Evolutionary conservation across 352 stramenopile genomes (phyloP).

Genomic region (Globisporangium alternatum): DNA sequence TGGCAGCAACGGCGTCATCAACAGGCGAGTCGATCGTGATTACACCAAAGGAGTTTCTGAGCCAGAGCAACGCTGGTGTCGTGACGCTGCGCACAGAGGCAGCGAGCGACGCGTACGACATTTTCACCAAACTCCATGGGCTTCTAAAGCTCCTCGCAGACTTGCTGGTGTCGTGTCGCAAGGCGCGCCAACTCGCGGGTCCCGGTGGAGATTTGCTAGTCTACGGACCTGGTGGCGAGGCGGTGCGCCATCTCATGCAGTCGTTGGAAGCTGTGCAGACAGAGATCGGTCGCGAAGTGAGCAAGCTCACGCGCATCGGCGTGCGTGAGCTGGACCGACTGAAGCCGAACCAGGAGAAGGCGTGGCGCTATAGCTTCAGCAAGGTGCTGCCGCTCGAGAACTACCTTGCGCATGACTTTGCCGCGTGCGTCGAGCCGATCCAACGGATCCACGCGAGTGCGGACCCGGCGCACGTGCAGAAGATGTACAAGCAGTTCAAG

Average conservation of each 20-base stretch:
- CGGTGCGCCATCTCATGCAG: slow-evolving; percentile 80
- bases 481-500: slow-evolving; percentile 87
- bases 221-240: slow-evolving; percentile 79
- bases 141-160: slow-evolving; percentile 81
- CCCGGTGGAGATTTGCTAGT: slow-evolving; percentile 80
- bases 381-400: slow-evolving; percentile 81
- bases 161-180: slow-evolving; percentile 80
- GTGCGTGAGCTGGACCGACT: slow-evolving; percentile 82
- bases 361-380: slow-evolving; percentile 83
- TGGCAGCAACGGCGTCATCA: slow-evolving; percentile 32
- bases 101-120: slow-evolving; percentile 53
- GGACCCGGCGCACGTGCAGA: slow-evolving; percentile 76
- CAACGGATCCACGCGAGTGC: slow-evolving; percentile 85
- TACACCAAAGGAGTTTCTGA: slow-evolving; percentile 60
- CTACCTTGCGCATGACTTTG: slow-evolving; percentile 83
- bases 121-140: slow-evolving; percentile 73
- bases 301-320: slow-evolving; percentile 73
- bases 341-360: slow-evolving; percentile 84
- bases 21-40: slow-evolving; percentile 41
- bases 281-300: slow-evolving; percentile 77
- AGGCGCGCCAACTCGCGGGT: slow-evolving; percentile 74
- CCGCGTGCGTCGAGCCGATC: slow-evolving; percentile 78
- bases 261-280: slow-evolving; percentile 74
- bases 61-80: slow-evolving; percentile 71
- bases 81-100: slow-evolving; percentile 65